phyloP scores from a whole-genome alignment of 306 rosid species.

The Castanospermum australe region DNA sequence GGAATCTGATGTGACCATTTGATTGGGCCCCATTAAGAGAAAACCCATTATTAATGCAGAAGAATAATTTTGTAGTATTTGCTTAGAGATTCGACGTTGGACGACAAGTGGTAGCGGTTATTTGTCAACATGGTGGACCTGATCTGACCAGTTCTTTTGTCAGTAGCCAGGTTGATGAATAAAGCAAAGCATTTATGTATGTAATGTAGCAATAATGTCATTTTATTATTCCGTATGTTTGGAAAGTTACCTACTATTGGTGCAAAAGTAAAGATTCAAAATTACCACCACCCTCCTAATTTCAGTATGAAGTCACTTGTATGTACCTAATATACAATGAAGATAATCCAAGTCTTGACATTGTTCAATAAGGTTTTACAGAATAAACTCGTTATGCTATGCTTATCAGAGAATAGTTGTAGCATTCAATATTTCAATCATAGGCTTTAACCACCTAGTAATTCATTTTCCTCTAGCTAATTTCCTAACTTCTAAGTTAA shows the following conservation, averaged over 20 bases:
- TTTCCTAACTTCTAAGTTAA: neutral
- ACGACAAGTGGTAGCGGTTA: neutral
- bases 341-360: neutral
- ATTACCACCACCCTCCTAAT: neutral
- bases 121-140: conserved; percentile 5
- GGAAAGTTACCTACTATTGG: neutral
- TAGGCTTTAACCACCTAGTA: neutral
- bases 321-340: neutral
- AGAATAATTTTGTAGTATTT: neutral
- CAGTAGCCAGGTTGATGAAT: neutral
- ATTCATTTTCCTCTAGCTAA: neutral
- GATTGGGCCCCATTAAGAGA: neutral
- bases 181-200: neutral
- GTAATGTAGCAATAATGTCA: conserved; percentile 3
- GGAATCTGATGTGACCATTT: conserved; percentile 45
- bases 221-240: neutral
- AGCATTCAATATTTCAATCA: neutral
- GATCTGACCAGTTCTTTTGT: neutral
- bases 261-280: neutral
- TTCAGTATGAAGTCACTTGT: neutral
- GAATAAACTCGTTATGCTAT: neutral
- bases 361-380: neutral
- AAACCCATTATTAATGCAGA: neutral
- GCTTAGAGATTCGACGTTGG: neutral
- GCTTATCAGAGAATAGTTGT: neutral